These are phyloP conservation scores for Thymus mandschuricus DNA, from an alignment of 257 asterid species.

Conservation along the genomic window DNA sequence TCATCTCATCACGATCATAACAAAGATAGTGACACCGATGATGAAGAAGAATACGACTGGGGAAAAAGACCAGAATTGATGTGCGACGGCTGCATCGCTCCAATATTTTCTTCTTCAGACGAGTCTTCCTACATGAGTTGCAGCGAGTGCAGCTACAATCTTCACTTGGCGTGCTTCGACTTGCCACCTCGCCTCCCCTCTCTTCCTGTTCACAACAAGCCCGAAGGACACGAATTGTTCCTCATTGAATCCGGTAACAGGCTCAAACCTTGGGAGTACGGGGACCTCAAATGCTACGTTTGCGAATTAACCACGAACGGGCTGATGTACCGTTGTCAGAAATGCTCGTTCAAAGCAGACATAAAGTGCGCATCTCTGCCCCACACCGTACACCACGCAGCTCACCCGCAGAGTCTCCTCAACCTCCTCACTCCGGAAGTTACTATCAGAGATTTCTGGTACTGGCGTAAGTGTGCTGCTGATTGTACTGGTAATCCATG, in stretches of 20 bases:
- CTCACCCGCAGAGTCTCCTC: neutral
- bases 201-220: neutral
- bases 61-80: neutral
- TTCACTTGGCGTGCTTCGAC: slow-evolving; percentile 11
- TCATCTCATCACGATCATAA: neutral
- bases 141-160: neutral
- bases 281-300: neutral
- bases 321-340: neutral
- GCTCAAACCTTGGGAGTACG: too few species aligned
- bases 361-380: slow-evolving; percentile 14
- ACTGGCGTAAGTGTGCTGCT: neutral
- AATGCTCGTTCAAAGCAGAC: neutral
- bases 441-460: too few species aligned
- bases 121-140: neutral
- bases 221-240: neutral
- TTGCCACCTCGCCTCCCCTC: neutral
- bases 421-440: too few species aligned
- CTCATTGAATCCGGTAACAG: neutral
- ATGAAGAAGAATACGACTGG: too few species aligned
- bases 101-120: neutral
- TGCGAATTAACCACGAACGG: neutral
- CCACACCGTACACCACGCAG: neutral
- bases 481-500: neutral
- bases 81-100: neutral
- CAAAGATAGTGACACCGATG: neutral